Evolutionary conservation across 176 grass and related monocot genomes (phyloP).

Genomic region (Carex cristatella): DNA sequence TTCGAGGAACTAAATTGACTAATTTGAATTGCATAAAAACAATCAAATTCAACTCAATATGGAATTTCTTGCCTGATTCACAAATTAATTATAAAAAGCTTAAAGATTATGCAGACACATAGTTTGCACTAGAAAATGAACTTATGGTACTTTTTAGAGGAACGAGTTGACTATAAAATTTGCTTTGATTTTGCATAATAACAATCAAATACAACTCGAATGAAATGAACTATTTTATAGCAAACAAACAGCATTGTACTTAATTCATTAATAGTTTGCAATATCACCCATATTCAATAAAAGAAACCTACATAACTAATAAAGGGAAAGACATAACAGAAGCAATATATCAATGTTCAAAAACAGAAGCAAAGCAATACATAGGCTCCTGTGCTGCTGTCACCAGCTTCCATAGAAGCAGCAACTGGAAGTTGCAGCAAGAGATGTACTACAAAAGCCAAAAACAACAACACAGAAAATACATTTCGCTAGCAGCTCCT

Average conservation of each 20-base stretch:
- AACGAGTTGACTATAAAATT: background rate
- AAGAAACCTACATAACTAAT: background rate
- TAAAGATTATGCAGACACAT: background rate
- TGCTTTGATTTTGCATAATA: background rate
- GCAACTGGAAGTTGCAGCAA: constrained; percentile 17
- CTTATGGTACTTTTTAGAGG: background rate
- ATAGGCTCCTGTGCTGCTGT: background rate
- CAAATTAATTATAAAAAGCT: too few species aligned
- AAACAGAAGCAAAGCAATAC: background rate
- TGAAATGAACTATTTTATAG: background rate
- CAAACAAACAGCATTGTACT: background rate
- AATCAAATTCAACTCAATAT: too few species aligned
- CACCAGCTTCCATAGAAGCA: background rate
- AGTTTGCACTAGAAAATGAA: background rate
- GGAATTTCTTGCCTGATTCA: too few species aligned
- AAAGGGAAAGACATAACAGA: background rate
- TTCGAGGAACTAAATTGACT: too few species aligned
- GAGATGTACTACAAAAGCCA: background rate
- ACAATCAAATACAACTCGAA: background rate
- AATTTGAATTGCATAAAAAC: too few species aligned
- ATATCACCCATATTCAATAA: background rate
- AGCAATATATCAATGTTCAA: constrained; percentile 5
- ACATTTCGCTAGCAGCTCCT: background rate
- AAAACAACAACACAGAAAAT: constrained; percentile 1
- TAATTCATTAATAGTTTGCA: background rate